Percentiles rank a stretch among this genome's conserved stretches.
These are phyloP conservation scores for Rhodotorula sp. DNA, from an alignment of 1,284 basidiomycete genomes.

Conservation along the genomic window DNA sequence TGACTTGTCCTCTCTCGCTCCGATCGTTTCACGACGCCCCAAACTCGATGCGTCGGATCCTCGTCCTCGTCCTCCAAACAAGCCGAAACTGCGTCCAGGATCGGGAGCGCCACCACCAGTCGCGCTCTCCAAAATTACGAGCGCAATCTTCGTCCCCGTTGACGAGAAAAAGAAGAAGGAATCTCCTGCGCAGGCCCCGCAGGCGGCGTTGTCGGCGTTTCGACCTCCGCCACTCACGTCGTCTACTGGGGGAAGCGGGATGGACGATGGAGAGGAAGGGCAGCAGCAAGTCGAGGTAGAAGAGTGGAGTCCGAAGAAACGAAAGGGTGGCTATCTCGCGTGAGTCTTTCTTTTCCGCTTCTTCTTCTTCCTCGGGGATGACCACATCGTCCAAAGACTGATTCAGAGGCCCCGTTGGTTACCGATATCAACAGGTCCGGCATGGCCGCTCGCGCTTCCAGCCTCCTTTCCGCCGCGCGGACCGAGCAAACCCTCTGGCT, in stretches of 20 bases:
- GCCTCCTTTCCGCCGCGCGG: conserved; percentile 8
- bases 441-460: conserved; percentile 16
- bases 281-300: conserved; percentile 43
- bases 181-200: no score
- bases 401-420: no score
- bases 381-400: not conserved
- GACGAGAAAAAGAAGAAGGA: not conserved
- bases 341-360: not conserved
- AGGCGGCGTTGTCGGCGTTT: no score
- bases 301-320: conserved; percentile 17
- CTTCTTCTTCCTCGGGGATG: no score
- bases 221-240: not conserved
- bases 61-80: no score
- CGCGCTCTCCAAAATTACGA: no score
- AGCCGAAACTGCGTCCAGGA: no score
- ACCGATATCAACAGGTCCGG: conserved; percentile 10
- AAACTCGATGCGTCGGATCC: not conserved
- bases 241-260: not conserved
- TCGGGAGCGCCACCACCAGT: no score
- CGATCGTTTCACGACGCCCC: not conserved
- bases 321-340: conserved; percentile 13
- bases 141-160: no score
- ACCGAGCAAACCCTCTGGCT: conserved; percentile 31
- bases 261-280: not conserved
- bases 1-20: conserved; percentile 5